These are phyloP conservation scores for Boechera retrofracta DNA, from an alignment of 345 rosid species.

Conservation along the genomic window DNA sequence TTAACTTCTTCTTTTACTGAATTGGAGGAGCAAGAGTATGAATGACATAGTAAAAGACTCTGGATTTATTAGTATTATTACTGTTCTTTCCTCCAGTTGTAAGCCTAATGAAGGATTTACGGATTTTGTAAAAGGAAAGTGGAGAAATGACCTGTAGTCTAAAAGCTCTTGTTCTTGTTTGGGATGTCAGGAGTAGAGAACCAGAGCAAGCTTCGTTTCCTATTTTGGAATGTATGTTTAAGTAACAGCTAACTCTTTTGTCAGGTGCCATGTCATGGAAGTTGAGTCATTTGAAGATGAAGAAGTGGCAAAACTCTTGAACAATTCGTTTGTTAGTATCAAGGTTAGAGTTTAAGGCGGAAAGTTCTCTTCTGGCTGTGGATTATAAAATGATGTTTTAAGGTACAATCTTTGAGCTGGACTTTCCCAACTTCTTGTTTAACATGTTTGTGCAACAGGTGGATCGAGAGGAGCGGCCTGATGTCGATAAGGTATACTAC, in stretches of 20 bases:
- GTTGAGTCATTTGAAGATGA: conserved; percentile 89
- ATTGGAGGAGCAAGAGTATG: neutral
- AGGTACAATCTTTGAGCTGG: conserved; percentile 1
- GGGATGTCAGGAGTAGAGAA: neutral
- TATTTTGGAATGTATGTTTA: conserved; percentile 10
- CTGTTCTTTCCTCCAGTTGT: neutral
- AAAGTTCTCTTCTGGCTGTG: neutral
- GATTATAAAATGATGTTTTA: neutral
- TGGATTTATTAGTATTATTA: neutral
- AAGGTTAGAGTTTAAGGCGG: conserved; percentile 57
- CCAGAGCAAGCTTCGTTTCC: neutral
- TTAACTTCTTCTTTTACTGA: neutral
- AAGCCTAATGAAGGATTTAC: neutral
- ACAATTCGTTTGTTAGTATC: conserved; percentile 77
- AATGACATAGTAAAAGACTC: neutral
- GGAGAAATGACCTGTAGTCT: neutral
- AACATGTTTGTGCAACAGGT: conserved; percentile 58
- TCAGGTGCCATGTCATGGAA: conserved; percentile 99
- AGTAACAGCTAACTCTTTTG: conserved; percentile 14
- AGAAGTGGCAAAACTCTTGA: conserved; percentile 76
- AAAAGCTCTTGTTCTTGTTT: neutral
- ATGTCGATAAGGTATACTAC: conserved; percentile 89
- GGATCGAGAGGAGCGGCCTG: conserved; percentile 96
- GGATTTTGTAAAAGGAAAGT: neutral
- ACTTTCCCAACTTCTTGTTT: conserved; percentile 25